These are phyloP conservation scores for Raphanus sativus DNA, from an alignment of 345 rosid genomes.

Conservation along the genomic window DNA sequence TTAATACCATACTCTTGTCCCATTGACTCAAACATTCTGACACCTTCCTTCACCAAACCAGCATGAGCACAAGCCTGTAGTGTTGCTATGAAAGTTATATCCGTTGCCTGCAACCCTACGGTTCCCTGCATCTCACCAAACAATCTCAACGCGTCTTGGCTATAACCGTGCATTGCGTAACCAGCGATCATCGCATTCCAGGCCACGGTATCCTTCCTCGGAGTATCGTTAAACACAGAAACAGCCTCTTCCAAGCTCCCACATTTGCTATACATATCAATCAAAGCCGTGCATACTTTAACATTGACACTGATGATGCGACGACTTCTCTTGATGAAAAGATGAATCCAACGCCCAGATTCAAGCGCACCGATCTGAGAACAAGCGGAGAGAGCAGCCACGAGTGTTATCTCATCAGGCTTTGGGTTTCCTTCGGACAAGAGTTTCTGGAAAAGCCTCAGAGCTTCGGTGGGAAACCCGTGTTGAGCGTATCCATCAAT, in stretches of 20 bases:
- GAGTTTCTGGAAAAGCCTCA: constrained; percentile 48
- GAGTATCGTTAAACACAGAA: constrained; percentile 45
- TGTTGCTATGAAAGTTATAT: constrained; percentile 58
- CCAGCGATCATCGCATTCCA: constrained; percentile 79
- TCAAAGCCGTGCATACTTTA: constrained; percentile 61
- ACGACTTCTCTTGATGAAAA: constrained; percentile 42
- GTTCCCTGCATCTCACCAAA: constrained; percentile 50
- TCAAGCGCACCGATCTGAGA: constrained; percentile 78
- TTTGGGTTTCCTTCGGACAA: constrained; percentile 39
- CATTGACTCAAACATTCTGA: constrained; percentile 56
- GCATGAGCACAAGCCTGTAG: constrained; percentile 74
- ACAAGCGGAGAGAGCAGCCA: constrained; percentile 65
- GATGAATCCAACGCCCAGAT: constrained; percentile 77
- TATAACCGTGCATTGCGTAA: constrained; percentile 66
- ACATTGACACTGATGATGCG: constrained; percentile 44
- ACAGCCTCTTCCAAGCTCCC: constrained; percentile 71
- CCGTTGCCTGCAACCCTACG: constrained; percentile 49
- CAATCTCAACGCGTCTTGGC: constrained; percentile 50
- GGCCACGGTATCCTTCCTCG: constrained; percentile 51
- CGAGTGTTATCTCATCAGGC: constrained; percentile 60
- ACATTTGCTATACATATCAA: constrained; percentile 81
- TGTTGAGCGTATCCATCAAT: constrained; percentile 60
- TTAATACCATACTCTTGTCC: constrained; percentile 47
- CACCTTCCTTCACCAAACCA: constrained; percentile 67
- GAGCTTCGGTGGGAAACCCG: constrained; percentile 47